A percentile compares a stretch with the other conserved stretches of the same genome.
Evolutionary conservation across 2,329 filamentous ascomycete genomes (phyloP).

Genomic region (Penicillium oxalicum): DNA sequence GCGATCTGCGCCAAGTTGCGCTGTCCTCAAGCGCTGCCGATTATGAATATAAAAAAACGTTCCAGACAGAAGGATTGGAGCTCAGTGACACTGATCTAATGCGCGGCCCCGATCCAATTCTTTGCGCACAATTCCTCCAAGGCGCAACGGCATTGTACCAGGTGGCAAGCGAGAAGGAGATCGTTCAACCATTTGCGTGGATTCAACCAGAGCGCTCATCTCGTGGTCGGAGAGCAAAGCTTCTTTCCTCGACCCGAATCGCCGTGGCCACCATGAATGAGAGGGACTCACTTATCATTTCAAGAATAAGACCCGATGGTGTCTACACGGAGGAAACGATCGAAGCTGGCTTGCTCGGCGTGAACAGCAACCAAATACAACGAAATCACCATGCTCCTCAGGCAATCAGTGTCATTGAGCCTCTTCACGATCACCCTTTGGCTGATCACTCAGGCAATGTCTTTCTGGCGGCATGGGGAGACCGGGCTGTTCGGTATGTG

Average conservation of each 20-base stretch:
- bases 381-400: slow-evolving; percentile 18
- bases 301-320: slow-evolving; percentile 44
- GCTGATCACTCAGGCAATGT: slow-evolving; percentile 40
- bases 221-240: slow-evolving; percentile 47
- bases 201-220: slow-evolving; percentile 18
- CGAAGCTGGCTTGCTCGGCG: slow-evolving; percentile 34
- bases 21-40: slow-evolving; percentile 26
- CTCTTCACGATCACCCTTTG: slow-evolving; percentile 24
- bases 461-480: slow-evolving; percentile 57
- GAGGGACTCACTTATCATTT: slow-evolving; percentile 45
- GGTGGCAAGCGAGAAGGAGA: slow-evolving; percentile 27
- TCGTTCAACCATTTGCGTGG: slow-evolving; percentile 34
- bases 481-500: slow-evolving; percentile 45
- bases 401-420: slow-evolving; percentile 33
- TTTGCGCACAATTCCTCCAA: slow-evolving; percentile 50
- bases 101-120: slow-evolving; percentile 34
- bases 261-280: slow-evolving; percentile 47
- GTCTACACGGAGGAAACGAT: slow-evolving; percentile 33
- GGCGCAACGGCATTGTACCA: slow-evolving; percentile 45
- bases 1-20: slow-evolving; percentile 42
- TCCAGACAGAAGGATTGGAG: slow-evolving; percentile 39
- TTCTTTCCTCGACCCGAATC: slow-evolving; percentile 46
- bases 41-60: slow-evolving; percentile 35
- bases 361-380: slow-evolving; percentile 14
- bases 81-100: slow-evolving; percentile 48